A percentile compares a stretch with the other conserved stretches of the same genome.
These are phyloP conservation scores for Plasmopara viticola DNA, from an alignment of 352 stramenopile species.

Conservation along the genomic window DNA sequence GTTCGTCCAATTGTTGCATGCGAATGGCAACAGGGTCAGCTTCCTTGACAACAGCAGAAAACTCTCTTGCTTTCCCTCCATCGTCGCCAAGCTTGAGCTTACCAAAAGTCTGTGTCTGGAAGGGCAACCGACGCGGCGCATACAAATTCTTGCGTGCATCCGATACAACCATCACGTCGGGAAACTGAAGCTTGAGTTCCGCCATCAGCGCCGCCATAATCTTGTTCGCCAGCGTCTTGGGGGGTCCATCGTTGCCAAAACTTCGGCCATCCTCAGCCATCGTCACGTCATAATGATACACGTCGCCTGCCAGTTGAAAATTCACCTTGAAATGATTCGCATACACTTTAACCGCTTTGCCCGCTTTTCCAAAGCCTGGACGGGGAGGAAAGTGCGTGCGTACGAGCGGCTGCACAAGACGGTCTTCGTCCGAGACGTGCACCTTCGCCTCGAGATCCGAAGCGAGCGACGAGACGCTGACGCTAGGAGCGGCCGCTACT, in stretches of 20 bases:
- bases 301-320: constrained; percentile 37
- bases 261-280: constrained; percentile 35
- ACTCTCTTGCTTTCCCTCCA: constrained; percentile 32
- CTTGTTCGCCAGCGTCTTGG: constrained; percentile 49
- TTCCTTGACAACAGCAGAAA: constrained; percentile 47
- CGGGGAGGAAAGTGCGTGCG: constrained; percentile 42
- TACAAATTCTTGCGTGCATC: constrained; percentile 62
- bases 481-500: constrained; percentile 1
- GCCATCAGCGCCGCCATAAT: constrained; percentile 48
- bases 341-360: constrained; percentile 33
- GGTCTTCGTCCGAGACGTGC: constrained; percentile 11
- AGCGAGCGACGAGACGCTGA: constrained; percentile 7
- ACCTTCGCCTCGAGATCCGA: constrained; percentile 39
- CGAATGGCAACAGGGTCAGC: constrained; percentile 51
- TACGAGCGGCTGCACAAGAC: constrained; percentile 32
- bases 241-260: constrained; percentile 42
- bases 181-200: constrained; percentile 35
- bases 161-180: constrained; percentile 32
- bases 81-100: constrained; percentile 37
- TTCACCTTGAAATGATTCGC: constrained; percentile 68
- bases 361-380: constrained; percentile 47
- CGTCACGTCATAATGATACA: constrained; percentile 72
- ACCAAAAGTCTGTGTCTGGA: constrained; percentile 36
- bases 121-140: constrained; percentile 33
- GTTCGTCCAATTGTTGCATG: constrained; percentile 49